Evolutionary conservation across 441 rosid species (phyloP).

Genomic region (Erodium moschatum): DNA sequence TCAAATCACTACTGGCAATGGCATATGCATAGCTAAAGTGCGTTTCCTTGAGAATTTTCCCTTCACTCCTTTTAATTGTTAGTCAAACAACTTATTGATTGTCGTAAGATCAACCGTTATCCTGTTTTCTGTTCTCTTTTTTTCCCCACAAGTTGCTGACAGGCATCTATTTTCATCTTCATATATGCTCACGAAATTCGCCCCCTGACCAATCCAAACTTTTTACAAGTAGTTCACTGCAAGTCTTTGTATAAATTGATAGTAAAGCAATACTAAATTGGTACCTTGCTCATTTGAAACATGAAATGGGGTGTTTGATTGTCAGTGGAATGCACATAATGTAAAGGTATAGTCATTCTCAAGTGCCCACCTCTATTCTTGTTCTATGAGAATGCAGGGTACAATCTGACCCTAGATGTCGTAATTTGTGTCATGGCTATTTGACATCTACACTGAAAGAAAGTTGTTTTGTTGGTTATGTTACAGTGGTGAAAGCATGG

Average conservation of each 20-base stretch:
- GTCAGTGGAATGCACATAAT: too few species aligned
- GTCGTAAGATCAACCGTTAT: not conserved
- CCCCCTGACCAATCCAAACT: not conserved
- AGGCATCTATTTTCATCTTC: not conserved
- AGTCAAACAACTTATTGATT: not conserved
- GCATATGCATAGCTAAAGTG: not conserved
- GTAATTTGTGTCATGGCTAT: not conserved
- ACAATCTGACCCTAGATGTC: constrained; percentile 22
- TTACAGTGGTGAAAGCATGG: constrained; percentile 95
- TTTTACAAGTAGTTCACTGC: not conserved
- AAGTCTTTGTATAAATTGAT: not conserved
- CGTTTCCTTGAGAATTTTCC: not conserved
- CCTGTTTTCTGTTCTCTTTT: not conserved
- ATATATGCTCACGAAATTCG: not conserved
- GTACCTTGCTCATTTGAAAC: not conserved
- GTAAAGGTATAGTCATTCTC: too few species aligned
- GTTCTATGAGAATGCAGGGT: constrained; percentile 2
- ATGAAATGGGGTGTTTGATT: not conserved
- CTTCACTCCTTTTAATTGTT: constrained; percentile 1
- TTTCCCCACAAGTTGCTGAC: not conserved
- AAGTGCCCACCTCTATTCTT: constrained; percentile 12
- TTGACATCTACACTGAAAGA: constrained; percentile 5
- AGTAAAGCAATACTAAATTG: not conserved
- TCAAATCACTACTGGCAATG: not conserved
- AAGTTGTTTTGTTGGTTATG: constrained; percentile 7